Base-by-base conservation (phyloP, 2,329 filamentous ascomycete genomes). In the Diaporthe amygdali region DNA sequence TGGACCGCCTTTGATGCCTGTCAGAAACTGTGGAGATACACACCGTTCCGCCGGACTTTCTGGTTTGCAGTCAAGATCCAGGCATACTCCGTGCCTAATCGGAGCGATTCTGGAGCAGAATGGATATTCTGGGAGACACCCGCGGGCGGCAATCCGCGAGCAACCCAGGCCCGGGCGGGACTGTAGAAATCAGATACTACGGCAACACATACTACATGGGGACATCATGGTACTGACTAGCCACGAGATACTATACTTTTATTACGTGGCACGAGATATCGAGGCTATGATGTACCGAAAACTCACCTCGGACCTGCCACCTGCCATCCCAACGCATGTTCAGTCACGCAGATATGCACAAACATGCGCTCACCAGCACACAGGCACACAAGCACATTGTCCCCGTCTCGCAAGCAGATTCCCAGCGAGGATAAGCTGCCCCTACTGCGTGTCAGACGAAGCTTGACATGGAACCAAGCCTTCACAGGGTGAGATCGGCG, bases 391-490 rank as follows among this genome's bases (percentile, higher is more conserved):
- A 22, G 20, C 56, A 47, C 41, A 63, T 20, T 10, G 56, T 15
- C 22, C 25, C 22, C 41, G 39, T 22, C 41, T 63, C 59, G 59
- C 59, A 63, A 47, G 59, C 59, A 32, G 59, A 44, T 63, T 27
- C 59, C 59, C 59, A 47, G 59, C 59, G 41, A 34, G 59, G 59
- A 47, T 14, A 63, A 63, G 41, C 41, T 34, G 56, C 39, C 20
- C 56, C 39, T 63, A 46, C 56, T 47, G 56, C 56, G 41, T 47
- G 56, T 63, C 59, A 47, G 59, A 46, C 59, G 41, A 47, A 63
- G 59, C 59, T 63, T 63, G 41, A 63, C 59, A 49, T 34, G 59
- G 59, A 41, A 47, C 41, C 59, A 63, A 63, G 56, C 41, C 41
- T 34, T 47, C 27, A 34, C 8, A 8, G 46, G 39, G 39, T 63